Percentiles rank a stretch among this genome's conserved stretches.
phyloP scores from a whole-genome alignment of 805 yeast species.

The Debaryomyces maramus region DNA sequence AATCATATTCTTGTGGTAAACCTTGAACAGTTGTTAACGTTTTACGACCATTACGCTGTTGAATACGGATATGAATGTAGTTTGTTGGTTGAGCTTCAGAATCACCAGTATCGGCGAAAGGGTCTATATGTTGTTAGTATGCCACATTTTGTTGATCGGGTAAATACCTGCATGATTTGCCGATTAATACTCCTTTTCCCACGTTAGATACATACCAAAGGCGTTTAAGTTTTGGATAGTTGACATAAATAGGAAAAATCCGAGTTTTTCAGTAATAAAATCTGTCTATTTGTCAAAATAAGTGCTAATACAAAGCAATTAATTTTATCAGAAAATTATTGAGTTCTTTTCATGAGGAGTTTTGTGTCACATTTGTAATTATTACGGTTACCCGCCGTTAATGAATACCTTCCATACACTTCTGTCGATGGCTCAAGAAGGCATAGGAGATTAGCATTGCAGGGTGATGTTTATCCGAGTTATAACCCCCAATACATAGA shows the following conservation, averaged over 20 bases:
- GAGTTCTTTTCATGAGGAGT: neutral
- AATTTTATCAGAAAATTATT: neutral
- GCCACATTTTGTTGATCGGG: neutral
- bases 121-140: conserved; percentile 51
- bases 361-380: neutral
- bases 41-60: conserved; percentile 99
- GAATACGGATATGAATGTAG: conserved; percentile 97
- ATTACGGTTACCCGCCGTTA: neutral
- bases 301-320: neutral
- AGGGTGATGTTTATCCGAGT: no score
- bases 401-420: neutral
- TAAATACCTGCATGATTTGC: neutral
- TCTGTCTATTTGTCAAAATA: conserved; percentile 1
- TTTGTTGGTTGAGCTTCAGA: conserved; percentile 95
- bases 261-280: conserved; percentile 9
- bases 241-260: conserved; percentile 51
- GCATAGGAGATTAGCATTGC: no score
- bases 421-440: no score
- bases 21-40: conserved; percentile 98
- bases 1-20: conserved; percentile 90
- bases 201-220: conserved; percentile 50
- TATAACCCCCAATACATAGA: no score
- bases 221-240: conserved; percentile 90
- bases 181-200: neutral
- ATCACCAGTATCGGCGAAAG: conserved; percentile 99